These are phyloP conservation scores for Aspergillus latus DNA, from an alignment of 2,329 filamentous ascomycete genomes.

Conservation along the genomic window DNA sequence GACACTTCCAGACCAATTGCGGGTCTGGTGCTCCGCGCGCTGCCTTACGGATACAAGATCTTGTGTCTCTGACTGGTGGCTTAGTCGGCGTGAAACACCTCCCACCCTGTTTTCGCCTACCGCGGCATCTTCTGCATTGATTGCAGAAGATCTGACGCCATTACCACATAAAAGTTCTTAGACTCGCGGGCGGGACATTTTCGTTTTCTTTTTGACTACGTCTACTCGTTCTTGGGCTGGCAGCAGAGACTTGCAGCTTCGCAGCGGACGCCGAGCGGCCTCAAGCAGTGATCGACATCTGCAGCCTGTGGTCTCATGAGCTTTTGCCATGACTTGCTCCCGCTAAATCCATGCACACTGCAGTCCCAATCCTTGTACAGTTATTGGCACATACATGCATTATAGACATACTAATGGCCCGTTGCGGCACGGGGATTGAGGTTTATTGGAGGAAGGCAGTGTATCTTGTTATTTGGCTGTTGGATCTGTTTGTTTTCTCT, in stretches of 20 bases:
- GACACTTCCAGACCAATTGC: slow-evolving; percentile 6
- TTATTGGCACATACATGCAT: slow-evolving; percentile 14
- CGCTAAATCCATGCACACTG: not conserved
- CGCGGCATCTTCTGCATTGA: slow-evolving; percentile 7
- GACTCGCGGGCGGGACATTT: slow-evolving; percentile 3
- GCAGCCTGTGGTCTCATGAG: slow-evolving; percentile 1
- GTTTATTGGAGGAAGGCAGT: slow-evolving; percentile 4
- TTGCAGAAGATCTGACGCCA: not conserved
- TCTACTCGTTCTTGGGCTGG: not conserved
- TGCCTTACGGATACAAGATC: not conserved
- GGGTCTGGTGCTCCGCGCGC: slow-evolving; percentile 1
- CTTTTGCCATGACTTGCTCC: not conserved
- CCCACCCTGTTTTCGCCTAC: not conserved
- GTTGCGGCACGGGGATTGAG: not conserved
- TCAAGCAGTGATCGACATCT: slow-evolving; percentile 1
- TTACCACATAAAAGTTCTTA: slow-evolving; percentile 9
- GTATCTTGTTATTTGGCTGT: slow-evolving; percentile 7
- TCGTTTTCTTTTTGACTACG: slow-evolving; percentile 3
- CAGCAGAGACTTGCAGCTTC: not conserved
- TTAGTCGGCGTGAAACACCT: slow-evolving; percentile 10
- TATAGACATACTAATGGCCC: slow-evolving; percentile 12
- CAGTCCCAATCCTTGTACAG: slow-evolving; percentile 10
- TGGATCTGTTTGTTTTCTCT: slow-evolving; percentile 5
- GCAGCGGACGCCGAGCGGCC: not conserved
- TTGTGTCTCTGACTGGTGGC: slow-evolving; percentile 6